These are phyloP conservation scores for Rhodotorula diobovata DNA, from an alignment of 768 basidiomycete genomes.

Conservation along the genomic window DNA sequence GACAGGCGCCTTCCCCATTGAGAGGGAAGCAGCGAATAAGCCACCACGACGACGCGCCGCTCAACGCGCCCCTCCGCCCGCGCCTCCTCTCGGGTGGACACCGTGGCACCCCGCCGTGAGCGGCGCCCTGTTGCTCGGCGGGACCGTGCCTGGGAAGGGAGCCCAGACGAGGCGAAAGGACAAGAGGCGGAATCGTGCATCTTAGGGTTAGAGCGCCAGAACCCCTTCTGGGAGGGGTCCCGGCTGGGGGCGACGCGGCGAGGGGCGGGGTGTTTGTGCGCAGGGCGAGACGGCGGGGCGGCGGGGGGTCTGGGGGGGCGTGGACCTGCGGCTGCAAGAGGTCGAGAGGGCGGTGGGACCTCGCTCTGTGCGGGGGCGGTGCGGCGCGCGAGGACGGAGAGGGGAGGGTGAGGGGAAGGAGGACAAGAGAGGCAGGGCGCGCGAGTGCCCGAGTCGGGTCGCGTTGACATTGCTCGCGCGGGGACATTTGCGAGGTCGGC, in stretches of 20 bases:
- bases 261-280: constrained; percentile 13
- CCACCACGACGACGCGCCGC: neutral
- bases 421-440: neutral
- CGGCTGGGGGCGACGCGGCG: constrained; percentile 16
- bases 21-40: neutral
- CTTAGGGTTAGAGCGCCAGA: constrained; percentile 17
- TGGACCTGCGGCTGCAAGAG: neutral
- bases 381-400: neutral
- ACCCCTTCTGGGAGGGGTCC: neutral
- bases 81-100: too few relatives aligned
- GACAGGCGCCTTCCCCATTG: constrained; percentile 1
- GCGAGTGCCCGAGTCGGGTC: neutral
- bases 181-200: neutral
- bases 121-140: neutral
- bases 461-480: neutral
- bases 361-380: too few relatives aligned
- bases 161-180: neutral
- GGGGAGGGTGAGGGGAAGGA: neutral
- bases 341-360: constrained; percentile 1
- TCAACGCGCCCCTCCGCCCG: neutral
- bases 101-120: too few relatives aligned
- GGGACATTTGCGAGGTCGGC: neutral
- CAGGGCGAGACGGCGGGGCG: neutral
- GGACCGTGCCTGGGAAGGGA: neutral
- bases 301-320: neutral